Evolutionary conservation across 768 basidiomycete species (phyloP).

Genomic region (Lactifluus rugatus): DNA sequence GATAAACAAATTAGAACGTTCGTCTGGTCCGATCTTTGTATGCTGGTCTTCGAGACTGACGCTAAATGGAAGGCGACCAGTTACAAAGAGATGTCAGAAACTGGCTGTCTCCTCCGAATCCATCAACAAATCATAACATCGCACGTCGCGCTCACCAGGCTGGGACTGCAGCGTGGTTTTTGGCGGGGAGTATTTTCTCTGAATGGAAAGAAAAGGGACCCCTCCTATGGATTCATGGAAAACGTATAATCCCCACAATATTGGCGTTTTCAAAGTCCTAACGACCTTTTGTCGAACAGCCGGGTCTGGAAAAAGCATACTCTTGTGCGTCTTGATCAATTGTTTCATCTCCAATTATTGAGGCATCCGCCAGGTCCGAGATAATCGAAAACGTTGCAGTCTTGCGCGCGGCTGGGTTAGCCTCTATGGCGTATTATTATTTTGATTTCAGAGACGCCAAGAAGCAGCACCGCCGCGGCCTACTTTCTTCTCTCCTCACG

Average conservation of each 20-base stretch:
- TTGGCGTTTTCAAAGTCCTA: neutral
- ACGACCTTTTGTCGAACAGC: neutral
- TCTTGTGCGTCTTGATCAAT: neutral
- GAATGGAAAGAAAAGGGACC: neutral
- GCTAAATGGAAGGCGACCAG: neutral
- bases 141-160: neutral
- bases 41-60: neutral
- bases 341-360: neutral
- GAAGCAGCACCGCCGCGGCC: neutral
- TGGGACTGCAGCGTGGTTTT: neutral
- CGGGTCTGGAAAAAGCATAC: slow-evolving; percentile 1
- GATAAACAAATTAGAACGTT: slow-evolving; percentile 2
- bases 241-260: neutral
- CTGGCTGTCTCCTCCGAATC: neutral
- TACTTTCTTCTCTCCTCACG: neutral
- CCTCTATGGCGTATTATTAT: slow-evolving; percentile 2
- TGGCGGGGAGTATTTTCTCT: neutral
- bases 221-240: slow-evolving; percentile 1
- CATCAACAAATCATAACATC: neutral
- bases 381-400: neutral
- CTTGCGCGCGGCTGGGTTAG: neutral
- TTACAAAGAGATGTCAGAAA: neutral
- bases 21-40: neutral
- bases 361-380: neutral
- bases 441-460: neutral